Evolutionary conservation across 2,329 filamentous ascomycete genomes (phyloP).

Genomic region (Fusarium paranaense): DNA sequence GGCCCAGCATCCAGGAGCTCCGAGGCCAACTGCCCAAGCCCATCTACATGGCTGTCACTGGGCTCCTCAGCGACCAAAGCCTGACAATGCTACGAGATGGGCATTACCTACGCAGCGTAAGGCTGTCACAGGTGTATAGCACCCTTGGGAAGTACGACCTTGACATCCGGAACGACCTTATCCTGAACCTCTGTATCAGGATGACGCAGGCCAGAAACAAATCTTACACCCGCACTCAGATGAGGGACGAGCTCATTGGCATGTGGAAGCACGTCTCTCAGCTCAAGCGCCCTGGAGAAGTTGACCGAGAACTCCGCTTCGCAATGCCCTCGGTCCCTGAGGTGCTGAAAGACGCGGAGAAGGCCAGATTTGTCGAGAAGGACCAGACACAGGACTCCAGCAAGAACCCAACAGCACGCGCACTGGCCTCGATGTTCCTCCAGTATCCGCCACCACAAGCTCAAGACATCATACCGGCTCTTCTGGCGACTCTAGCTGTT

Average conservation of each 20-base stretch:
- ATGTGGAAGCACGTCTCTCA: constrained; percentile 54
- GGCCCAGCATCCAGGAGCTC: constrained; percentile 45
- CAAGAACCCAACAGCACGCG: constrained; percentile 20
- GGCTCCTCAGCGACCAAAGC: constrained; percentile 38
- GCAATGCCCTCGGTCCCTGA: constrained; percentile 47
- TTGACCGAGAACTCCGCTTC: constrained; percentile 38
- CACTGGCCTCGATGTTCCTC: constrained; percentile 48
- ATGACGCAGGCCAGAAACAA: constrained; percentile 31
- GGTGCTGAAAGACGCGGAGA: constrained; percentile 36
- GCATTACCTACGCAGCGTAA: constrained; percentile 26
- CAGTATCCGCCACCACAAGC: constrained; percentile 44
- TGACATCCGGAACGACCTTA: constrained; percentile 45
- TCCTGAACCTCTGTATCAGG: constrained; percentile 48
- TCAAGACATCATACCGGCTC: constrained; percentile 45
- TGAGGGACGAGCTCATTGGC: constrained; percentile 47
- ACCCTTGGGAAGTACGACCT: constrained; percentile 45
- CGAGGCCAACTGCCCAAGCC: constrained; percentile 45
- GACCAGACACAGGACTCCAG: background rate
- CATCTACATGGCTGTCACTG: constrained; percentile 38
- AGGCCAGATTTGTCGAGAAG: background rate
- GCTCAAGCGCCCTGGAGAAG: constrained; percentile 46
- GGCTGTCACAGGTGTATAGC: constrained; percentile 43
- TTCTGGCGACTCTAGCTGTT: constrained; percentile 49
- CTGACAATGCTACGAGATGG: constrained; percentile 34
- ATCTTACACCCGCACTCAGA: constrained; percentile 16